These are phyloP conservation scores for Aphanomyces stellatus DNA, from an alignment of 352 stramenopile genomes.

Conservation along the genomic window DNA sequence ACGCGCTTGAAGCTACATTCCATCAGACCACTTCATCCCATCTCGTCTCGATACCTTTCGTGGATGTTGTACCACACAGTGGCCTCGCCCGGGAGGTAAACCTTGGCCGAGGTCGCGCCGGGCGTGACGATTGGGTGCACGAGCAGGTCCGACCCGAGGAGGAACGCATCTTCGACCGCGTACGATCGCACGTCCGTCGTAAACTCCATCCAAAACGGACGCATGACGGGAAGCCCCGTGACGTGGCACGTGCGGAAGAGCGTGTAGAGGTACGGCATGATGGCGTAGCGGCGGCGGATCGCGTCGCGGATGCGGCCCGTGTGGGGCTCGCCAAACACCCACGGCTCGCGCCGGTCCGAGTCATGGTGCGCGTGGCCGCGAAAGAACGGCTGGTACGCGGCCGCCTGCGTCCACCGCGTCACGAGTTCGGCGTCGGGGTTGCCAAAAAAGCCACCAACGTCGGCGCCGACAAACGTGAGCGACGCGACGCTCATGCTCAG, in stretches of 20 bases:
- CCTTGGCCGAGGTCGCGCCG: conserved; percentile 65
- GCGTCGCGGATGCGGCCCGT: conserved; percentile 83
- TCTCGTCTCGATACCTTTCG: conserved; percentile 22
- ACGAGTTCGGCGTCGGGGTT: conserved; percentile 95
- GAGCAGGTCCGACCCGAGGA: conserved; percentile 92
- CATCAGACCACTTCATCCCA: not conserved
- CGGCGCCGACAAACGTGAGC: conserved; percentile 95
- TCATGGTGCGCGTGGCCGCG: conserved; percentile 98
- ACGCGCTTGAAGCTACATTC: conserved; percentile 36
- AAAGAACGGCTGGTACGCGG: conserved; percentile 98
- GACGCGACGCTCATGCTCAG: conserved; percentile 93
- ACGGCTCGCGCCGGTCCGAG: conserved; percentile 96
- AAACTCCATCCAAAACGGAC: conserved; percentile 96
- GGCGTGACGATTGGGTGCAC: conserved; percentile 92
- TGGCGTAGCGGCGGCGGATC: conserved; percentile 92
- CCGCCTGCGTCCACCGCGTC: conserved; percentile 94
- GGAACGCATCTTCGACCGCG: conserved; percentile 90
- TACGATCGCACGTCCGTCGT: conserved; percentile 78
- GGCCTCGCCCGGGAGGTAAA: conserved; percentile 82
- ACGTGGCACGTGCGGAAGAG: conserved; percentile 60
- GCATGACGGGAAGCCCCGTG: conserved; percentile 78
- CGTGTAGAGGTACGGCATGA: conserved; percentile 95
- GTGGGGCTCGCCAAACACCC: conserved; percentile 95
- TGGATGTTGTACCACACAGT: conserved; percentile 90
- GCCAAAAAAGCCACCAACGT: conserved; percentile 99